phyloP scores from a whole-genome alignment of 2,329 filamentous ascomycete species.

The Hymenoscyphus infarciens region DNA sequence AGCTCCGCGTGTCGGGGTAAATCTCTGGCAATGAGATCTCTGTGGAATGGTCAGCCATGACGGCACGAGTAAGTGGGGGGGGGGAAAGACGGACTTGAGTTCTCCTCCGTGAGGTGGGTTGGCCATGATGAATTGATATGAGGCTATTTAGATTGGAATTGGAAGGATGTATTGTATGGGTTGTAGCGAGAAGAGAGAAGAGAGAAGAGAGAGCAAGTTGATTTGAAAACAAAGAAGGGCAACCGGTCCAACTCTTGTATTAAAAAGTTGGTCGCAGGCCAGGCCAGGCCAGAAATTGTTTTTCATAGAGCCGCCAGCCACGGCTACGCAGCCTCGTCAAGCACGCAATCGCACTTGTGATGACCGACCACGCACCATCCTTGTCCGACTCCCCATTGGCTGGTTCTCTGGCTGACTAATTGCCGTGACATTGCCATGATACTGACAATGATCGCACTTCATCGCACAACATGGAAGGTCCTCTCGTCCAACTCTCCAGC shows the following conservation, averaged over 20 bases:
- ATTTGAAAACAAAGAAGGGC: slow-evolving; percentile 12
- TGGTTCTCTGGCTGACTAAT: not conserved
- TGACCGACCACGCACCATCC: not conserved
- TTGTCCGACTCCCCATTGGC: not conserved
- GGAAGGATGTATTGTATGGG: not conserved
- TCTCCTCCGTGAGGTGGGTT: slow-evolving; percentile 81
- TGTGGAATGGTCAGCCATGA: slow-evolving; percentile 17
- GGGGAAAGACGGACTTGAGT: slow-evolving; percentile 60
- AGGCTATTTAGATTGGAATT: not conserved
- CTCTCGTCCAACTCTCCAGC: not conserved
- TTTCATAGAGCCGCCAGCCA: slow-evolving; percentile 5
- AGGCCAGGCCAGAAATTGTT: slow-evolving; percentile 1
- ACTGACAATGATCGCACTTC: not conserved
- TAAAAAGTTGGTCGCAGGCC: slow-evolving; percentile 2
- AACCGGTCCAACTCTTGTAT: not conserved
- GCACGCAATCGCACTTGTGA: slow-evolving; percentile 12
- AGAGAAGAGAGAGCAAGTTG: slow-evolving; percentile 5
- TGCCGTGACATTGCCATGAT: not conserved
- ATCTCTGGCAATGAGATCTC: slow-evolving; percentile 90
- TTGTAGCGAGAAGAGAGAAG: slow-evolving; percentile 7
- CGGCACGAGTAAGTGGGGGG: not conserved
- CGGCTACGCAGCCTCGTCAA: slow-evolving; percentile 14
- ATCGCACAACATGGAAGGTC: not conserved
- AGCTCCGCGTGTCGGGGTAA: slow-evolving; percentile 77
- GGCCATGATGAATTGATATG: slow-evolving; percentile 49